Evolutionary conservation across 495 filamentous ascomycete genomes (phyloP).

Genomic region (Pseudotulostoma volvatum): DNA sequence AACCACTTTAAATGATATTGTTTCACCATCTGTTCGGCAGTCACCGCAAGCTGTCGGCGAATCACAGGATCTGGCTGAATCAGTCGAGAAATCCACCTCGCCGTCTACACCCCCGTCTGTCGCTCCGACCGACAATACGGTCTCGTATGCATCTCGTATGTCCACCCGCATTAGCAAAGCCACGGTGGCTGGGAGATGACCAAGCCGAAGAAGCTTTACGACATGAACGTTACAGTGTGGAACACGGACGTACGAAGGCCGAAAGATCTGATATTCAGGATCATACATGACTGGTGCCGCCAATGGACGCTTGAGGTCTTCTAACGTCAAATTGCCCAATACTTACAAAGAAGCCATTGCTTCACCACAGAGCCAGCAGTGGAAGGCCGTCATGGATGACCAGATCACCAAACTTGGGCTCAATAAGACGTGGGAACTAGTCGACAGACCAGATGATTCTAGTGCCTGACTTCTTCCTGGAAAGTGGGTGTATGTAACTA

Average conservation of each 20-base stretch:
- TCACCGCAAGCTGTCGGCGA: neutral
- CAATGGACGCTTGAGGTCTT: neutral
- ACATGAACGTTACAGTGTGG: neutral
- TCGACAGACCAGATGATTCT: neutral
- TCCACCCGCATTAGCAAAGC: neutral
- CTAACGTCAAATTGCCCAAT: neutral
- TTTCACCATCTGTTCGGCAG: neutral
- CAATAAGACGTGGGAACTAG: constrained; percentile 1
- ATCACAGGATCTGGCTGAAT: neutral
- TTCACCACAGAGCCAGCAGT: neutral
- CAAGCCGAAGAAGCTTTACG: neutral
- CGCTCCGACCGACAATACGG: too few relatives aligned
- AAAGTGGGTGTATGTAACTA: constrained; percentile 1
- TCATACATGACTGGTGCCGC: neutral
- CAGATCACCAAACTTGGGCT: neutral
- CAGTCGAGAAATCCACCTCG: neutral
- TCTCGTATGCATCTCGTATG: neutral
- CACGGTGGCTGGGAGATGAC: neutral
- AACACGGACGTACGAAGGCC: neutral
- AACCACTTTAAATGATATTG: neutral
- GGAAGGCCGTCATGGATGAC: neutral
- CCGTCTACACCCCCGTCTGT: neutral
- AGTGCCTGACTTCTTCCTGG: neutral
- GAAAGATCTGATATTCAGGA: neutral
- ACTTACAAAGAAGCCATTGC: neutral